Conservation (phyloP, 768 basidiomycete species). For the Termitomyces sp. region DNA sequence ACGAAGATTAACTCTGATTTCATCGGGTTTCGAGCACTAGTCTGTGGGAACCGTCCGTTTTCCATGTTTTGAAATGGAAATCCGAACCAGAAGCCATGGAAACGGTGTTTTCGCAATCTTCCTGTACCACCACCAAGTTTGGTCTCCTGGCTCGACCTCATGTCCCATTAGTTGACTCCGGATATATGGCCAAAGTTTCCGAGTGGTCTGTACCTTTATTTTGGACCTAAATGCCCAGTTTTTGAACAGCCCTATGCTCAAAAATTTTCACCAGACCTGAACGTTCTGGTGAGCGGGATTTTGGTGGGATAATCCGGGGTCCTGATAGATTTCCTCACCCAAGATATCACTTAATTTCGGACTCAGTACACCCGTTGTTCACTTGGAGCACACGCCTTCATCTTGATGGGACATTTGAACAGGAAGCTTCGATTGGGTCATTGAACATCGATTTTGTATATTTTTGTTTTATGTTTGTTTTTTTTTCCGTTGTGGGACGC, state of each 20-base stretch:
- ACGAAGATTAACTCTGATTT: background rate
- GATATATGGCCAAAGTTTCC: background rate
- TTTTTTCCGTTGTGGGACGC: constrained; percentile 1
- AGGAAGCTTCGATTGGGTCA: constrained; percentile 11
- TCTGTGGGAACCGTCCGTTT: background rate
- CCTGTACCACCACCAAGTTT: background rate
- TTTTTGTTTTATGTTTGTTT: constrained; percentile 12
- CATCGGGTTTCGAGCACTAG: no score
- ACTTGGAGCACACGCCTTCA: constrained; percentile 10
- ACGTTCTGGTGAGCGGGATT: background rate
- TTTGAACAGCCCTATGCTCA: background rate
- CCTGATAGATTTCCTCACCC: constrained; percentile 6
- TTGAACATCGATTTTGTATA: constrained; percentile 6
- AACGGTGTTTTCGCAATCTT: background rate
- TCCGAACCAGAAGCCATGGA: background rate
- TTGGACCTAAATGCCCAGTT: background rate
- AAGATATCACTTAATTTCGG: constrained; percentile 13
- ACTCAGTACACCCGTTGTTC: constrained; percentile 12
- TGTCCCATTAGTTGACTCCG: background rate
- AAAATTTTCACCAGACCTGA: background rate
- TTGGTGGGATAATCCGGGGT: background rate
- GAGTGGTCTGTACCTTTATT: background rate
- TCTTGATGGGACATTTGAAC: constrained; percentile 15
- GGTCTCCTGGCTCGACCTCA: background rate
- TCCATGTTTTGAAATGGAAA: background rate